Conservation (phyloP, 306 rosid species). For the Malus orientalis region DNA sequence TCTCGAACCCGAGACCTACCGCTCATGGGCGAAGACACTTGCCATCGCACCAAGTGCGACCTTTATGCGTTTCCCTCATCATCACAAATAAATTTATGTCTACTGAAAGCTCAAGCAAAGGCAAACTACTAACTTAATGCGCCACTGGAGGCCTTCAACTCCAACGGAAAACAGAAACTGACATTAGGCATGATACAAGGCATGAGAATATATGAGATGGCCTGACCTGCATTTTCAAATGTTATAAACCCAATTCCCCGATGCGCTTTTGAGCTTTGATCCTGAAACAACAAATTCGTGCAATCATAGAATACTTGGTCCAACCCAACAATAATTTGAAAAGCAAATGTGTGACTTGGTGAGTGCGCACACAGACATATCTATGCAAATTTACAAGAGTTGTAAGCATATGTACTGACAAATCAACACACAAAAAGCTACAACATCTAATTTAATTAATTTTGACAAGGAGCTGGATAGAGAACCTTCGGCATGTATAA, state of each 20-base stretch:
- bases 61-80: neutral
- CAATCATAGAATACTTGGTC: neutral
- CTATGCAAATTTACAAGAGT: neutral
- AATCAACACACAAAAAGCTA: neutral
- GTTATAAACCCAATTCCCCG: conserved; percentile 98
- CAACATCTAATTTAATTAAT: neutral
- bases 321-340: neutral
- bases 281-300: conserved; percentile 45
- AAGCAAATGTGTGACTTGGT: neutral
- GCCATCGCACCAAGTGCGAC: no score
- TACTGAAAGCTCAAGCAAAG: neutral
- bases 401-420: neutral
- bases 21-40: no score
- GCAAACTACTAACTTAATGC: neutral
- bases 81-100: neutral
- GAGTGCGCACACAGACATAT: neutral
- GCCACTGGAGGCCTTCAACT: neutral
- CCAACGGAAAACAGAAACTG: neutral
- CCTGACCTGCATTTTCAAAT: conserved; percentile 82
- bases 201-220: neutral
- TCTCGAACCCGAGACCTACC: no score
- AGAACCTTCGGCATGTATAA: conserved; percentile 96
- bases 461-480: neutral
- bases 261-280: conserved; percentile 78
- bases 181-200: neutral